These are phyloP conservation scores for Penicillium paxilli DNA, from an alignment of 495 filamentous ascomycete genomes.

Conservation along the genomic window DNA sequence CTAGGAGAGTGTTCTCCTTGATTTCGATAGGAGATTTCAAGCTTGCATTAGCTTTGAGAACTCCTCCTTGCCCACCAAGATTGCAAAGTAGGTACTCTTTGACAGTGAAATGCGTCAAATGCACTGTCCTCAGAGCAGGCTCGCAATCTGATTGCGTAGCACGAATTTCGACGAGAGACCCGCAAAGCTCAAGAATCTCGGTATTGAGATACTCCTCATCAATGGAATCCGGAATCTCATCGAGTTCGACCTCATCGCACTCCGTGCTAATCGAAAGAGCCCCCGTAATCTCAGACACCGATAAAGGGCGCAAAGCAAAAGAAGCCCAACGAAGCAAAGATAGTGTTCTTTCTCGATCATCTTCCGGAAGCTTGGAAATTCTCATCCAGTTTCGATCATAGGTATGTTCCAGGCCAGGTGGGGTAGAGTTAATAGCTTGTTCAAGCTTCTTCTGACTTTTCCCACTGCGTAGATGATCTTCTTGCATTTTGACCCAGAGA, in stretches of 20 bases:
- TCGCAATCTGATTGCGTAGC: not conserved
- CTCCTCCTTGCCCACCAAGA: not conserved
- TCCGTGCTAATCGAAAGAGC: not conserved
- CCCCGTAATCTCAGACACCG: not conserved
- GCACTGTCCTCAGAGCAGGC: constrained; percentile 1
- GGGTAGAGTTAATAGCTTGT: constrained; percentile 2
- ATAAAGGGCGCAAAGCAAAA: constrained; percentile 5
- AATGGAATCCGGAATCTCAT: not conserved
- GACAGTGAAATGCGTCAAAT: constrained; percentile 8
- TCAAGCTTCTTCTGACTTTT: constrained; percentile 8
- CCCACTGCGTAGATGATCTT: constrained; percentile 1
- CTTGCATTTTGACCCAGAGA: constrained; percentile 8
- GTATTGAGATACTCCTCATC: constrained; percentile 8
- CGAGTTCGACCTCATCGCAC: not conserved
- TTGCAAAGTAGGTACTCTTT: constrained; percentile 4
- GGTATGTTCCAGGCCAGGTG: constrained; percentile 2
- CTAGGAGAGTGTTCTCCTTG: not conserved
- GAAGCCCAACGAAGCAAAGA: constrained; percentile 3
- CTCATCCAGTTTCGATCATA: constrained; percentile 8
- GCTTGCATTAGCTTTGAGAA: not conserved
- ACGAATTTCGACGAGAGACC: constrained; percentile 1
- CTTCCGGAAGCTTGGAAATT: not conserved
- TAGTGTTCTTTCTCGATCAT: constrained; percentile 1
- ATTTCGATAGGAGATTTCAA: not conserved
- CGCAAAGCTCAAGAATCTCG: constrained; percentile 3